Base-by-base conservation (phyloP, 371 early-diverging fungal species). In the Actinomortierella ambigua region DNA sequence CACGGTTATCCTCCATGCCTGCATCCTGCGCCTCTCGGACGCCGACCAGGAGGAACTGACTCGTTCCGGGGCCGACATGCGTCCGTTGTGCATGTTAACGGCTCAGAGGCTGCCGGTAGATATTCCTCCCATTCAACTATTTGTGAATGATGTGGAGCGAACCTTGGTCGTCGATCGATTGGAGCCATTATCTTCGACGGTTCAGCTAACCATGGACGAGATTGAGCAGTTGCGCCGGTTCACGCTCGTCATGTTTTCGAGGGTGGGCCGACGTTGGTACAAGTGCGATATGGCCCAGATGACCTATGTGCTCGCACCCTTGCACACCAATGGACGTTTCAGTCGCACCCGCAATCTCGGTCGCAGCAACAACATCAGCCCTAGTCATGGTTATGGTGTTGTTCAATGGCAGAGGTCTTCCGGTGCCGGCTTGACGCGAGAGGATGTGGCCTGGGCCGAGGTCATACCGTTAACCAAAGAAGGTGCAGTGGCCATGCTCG, bases 271-370 rank as follows among this genome's bases (percentile, higher is more conserved):
- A 51, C 81, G 79, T 57, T 77, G 75, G 4, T 85, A 83, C 57
- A 46, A 75, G 23, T 88, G 89, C 65, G 68, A 82, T 7, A 34
- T 84, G 40, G 68, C 77, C 9, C 78, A 80, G 20, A 75, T 86
- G 40, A 85, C 88, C 0, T 86, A 83, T 29, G 79, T 85, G 28
- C 42, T 91, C 22, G 87, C 82, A 0, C 91, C 90, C 0, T 55
- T 85, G 13, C 43, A 55, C 22, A 53, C 1, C 17, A 70, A 59
- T 34, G 61, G 34, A 34, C 34, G 7, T 4, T 34, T 34, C 11
- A 34, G 7, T 6, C 34, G 11, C 34, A 34, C n/a, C n/a, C n/a
- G 34, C 34, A 34, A 4, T 6, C 34, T 6, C 4, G 34, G 11
- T 34, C 34, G 11, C 34, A 4, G 7, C 34, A 34, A 34, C n/a